Evolutionary conservation across 129 eudicot species (phyloP).

Genomic region (Centaurea solstitialis): DNA sequence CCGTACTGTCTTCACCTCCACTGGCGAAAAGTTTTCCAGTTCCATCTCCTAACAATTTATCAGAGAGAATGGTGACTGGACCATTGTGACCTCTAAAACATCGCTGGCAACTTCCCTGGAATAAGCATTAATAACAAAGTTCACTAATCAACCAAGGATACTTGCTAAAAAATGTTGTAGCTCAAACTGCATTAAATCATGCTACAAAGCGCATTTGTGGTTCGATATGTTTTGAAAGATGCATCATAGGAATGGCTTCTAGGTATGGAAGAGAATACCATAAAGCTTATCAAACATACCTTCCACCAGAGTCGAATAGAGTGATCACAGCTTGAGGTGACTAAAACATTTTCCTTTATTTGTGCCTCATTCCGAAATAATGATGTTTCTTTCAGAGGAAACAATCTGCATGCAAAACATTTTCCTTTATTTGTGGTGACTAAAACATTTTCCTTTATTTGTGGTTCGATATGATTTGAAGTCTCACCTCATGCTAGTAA

Average conservation of each 20-base stretch:
- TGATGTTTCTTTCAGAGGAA: conserved; percentile 56
- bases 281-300: conserved; percentile 40
- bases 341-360: conserved; percentile 54
- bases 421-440: no score
- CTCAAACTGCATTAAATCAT: conserved; percentile 1
- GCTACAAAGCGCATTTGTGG: background rate
- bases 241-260: background rate
- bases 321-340: conserved; percentile 86
- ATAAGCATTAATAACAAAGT: conserved; percentile 20
- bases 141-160: background rate
- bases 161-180: background rate
- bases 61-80: conserved; percentile 72
- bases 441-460: no score
- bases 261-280: background rate
- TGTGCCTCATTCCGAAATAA: conserved; percentile 46
- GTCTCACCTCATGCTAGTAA: conserved; percentile 82
- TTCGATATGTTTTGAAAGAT: background rate
- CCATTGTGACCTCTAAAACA: conserved; percentile 85
- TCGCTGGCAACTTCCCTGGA: conserved; percentile 63
- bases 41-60: conserved; percentile 73
- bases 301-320: conserved; percentile 85
- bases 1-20: conserved; percentile 87
- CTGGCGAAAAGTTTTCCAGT: conserved; percentile 72
- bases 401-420: conserved; percentile 57
- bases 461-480: no score